Percentiles rank a stretch among this genome's conserved stretches.
Evolutionary conservation across 2,329 filamentous ascomycete genomes (phyloP).

Genomic region (Aphanocladium album): DNA sequence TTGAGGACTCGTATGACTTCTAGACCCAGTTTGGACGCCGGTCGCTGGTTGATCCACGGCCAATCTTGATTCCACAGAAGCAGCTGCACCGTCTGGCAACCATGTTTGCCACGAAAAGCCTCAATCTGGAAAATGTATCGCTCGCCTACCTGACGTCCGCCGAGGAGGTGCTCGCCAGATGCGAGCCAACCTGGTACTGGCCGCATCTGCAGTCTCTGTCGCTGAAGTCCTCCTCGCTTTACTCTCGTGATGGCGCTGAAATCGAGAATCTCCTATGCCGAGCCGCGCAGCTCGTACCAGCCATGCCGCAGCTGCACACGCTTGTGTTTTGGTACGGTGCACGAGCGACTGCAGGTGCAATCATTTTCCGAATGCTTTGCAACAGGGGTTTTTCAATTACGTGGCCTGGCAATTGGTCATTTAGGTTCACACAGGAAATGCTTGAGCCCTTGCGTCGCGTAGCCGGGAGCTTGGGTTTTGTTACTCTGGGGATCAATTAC

Average conservation of each 20-base stretch:
- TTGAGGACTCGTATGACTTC: constrained; percentile 23
- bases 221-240: constrained; percentile 28
- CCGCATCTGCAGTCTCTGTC: constrained; percentile 25
- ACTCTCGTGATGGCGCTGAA: constrained; percentile 15
- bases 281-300: constrained; percentile 19
- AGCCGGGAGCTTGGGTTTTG: constrained; percentile 19
- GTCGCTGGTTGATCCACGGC: background rate
- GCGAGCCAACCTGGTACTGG: constrained; percentile 24
- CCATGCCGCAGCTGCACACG: constrained; percentile 27
- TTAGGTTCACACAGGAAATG: background rate
- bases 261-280: constrained; percentile 21
- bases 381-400: constrained; percentile 21
- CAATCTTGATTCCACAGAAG: constrained; percentile 7
- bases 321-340: constrained; percentile 31
- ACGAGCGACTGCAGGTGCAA: constrained; percentile 26
- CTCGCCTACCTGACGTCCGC: no score
- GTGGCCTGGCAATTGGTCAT: constrained; percentile 23
- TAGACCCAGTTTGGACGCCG: constrained; percentile 14
- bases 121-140: constrained; percentile 24
- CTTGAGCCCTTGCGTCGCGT: constrained; percentile 25
- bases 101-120: constrained; percentile 24
- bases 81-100: constrained; percentile 13
- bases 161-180: constrained; percentile 24
- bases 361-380: constrained; percentile 25
- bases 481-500: constrained; percentile 20